Base-by-base conservation (phyloP, 225 moss, liverwort and hornwort species). In the Thuidium tamariscinum region DNA sequence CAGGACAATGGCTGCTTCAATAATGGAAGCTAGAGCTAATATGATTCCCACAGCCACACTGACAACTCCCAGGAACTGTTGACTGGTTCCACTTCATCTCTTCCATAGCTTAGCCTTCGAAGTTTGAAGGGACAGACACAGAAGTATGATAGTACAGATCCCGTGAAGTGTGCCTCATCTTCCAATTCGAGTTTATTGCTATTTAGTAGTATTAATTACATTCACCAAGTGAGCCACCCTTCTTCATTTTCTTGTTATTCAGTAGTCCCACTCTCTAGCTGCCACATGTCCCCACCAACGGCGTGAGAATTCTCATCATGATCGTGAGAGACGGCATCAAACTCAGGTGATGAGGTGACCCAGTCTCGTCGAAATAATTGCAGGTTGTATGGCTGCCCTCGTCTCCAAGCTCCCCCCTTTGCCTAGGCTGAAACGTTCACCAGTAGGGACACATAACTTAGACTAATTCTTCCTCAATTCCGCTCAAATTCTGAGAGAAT, bases 241-340 rank as follows among this genome's bases (percentile, higher is more conserved):
- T 37, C 84, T 56, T 80, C 81, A 41, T 78, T 42, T 42, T 36
- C 55, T 25, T n/a, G 36, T n/a, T 3, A 1, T 48, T 54, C 34
- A 52, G 22, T 7, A 44, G 16, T 62, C 52, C 23, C 63, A 17
- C 17, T 42, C 63, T 56, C 14, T 20, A 32, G 20, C 76, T 49
- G 87, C 87, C 83, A 87, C 83, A 77, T 39, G 87, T 77, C 87
- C 77, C 77, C 57, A 37, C 42, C 64, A 55, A 75, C 83, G n/a
- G n/a, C n/a, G 57, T 60, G 80, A 48, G 65, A 57, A 63, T 55
- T 85, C 34, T 66, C 83, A 85, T 44, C 79, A 52, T 42, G 65
- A 77, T 66, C 66, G 55, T 68, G 88, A 66, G 68, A 82, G 77
- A 13, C 41, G 23, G 83, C 79, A 82, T 81, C 64, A 65, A 42